A percentile compares a stretch with the other conserved stretches of the same genome.
phyloP scores from a whole-genome alignment of 2,329 filamentous ascomycete species.

The Scleromitrula shiraiana region DNA sequence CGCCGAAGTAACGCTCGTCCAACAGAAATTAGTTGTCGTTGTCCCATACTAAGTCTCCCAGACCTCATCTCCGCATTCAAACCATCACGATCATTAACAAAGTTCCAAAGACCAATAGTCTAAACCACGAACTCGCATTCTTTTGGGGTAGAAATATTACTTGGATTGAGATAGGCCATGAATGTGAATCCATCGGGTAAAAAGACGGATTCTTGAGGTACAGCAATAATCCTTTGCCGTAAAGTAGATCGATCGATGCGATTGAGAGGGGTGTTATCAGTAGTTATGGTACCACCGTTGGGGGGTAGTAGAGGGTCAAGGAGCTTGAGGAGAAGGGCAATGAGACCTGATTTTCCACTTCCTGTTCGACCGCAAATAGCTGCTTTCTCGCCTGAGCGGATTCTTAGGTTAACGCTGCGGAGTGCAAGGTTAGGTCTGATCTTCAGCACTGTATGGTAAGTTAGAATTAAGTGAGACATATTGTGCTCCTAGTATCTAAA shows the following conservation, averaged over 20 bases:
- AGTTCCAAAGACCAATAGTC: slow-evolving; percentile 9
- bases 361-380: slow-evolving; percentile 21
- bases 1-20: slow-evolving; percentile 37
- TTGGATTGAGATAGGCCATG: slow-evolving; percentile 38
- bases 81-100: slow-evolving; percentile 26
- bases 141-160: slow-evolving; percentile 22
- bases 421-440: slow-evolving; percentile 22
- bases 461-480: too few relatives aligned
- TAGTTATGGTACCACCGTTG: slow-evolving; percentile 32
- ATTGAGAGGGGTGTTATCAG: slow-evolving; percentile 36
- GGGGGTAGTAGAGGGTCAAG: slow-evolving; percentile 26
- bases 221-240: slow-evolving; percentile 41
- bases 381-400: slow-evolving; percentile 28
- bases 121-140: slow-evolving; percentile 10
- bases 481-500: background rate
- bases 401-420: slow-evolving; percentile 25
- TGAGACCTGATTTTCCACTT: slow-evolving; percentile 33
- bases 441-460: slow-evolving; percentile 3
- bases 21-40: slow-evolving; percentile 41
- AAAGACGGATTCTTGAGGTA: slow-evolving; percentile 48
- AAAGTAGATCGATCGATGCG: slow-evolving; percentile 35
- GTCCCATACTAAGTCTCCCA: slow-evolving; percentile 35
- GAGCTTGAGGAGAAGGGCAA: slow-evolving; percentile 35
- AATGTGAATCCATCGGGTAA: slow-evolving; percentile 37
- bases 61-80: slow-evolving; percentile 31